phyloP scores from a whole-genome alignment of 2,329 filamentous ascomycete genomes.

The Aspergillus flavus region DNA sequence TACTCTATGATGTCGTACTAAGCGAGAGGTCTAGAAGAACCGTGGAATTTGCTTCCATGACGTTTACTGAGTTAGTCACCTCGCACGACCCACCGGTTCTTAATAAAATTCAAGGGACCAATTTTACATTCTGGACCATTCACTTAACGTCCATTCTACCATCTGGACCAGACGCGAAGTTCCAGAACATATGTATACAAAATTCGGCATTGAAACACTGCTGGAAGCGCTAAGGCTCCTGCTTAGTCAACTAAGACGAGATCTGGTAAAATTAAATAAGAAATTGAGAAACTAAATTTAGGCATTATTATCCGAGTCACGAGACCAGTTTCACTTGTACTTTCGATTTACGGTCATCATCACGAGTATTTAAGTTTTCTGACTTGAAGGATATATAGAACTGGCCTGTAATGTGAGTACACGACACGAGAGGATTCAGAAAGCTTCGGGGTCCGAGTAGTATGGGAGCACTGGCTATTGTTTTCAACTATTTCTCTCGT shows the following conservation, averaged over 20 bases:
- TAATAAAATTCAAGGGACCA: not conserved
- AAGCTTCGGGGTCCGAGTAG: not conserved
- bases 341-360: not conserved
- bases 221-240: not conserved
- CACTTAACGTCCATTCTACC: not conserved
- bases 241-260: not conserved
- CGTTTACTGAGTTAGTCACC: not conserved
- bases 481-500: not conserved
- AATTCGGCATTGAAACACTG: not conserved
- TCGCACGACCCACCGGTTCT: slow-evolving; percentile 1
- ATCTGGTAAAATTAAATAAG: not conserved
- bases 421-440: not conserved
- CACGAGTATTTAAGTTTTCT: not conserved
- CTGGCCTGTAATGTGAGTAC: not conserved
- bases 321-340: not conserved
- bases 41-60: not conserved
- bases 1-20: slow-evolving; percentile 6
- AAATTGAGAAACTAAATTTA: not conserved
- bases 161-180: not conserved
- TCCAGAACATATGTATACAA: not conserved
- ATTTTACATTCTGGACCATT: not conserved
- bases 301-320: not conserved
- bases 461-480: not conserved
- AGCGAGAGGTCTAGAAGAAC: slow-evolving; percentile 2
- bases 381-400: not conserved